phyloP scores from a whole-genome alignment of 352 stramenopile genomes.

The Pythium aristosporum region DNA sequence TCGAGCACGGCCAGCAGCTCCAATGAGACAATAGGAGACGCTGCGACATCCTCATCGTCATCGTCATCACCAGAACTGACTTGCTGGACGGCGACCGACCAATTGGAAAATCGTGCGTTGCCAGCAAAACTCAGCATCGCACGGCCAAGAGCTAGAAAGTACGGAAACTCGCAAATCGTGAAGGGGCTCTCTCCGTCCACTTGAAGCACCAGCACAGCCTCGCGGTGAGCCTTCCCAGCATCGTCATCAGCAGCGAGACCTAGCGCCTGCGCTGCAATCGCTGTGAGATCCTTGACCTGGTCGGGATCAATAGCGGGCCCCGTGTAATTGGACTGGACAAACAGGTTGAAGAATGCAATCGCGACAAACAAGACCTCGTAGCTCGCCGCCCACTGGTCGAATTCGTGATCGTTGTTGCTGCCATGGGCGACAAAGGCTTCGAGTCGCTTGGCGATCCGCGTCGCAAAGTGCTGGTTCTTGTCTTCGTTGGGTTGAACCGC shows the following conservation, averaged over 20 bases:
- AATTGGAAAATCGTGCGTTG: conserved; percentile 60
- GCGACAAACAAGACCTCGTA: conserved; percentile 67
- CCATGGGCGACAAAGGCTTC: conserved; percentile 39
- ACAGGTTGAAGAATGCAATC: conserved; percentile 70
- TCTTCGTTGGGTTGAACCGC: conserved; percentile 4
- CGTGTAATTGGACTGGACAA: conserved; percentile 83
- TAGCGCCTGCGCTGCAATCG: conserved; percentile 36
- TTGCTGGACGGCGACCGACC: conserved; percentile 51
- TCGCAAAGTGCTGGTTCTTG: conserved; percentile 42
- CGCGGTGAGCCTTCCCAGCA: conserved; percentile 48
- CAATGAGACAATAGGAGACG: conserved; percentile 3
- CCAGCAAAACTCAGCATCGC: conserved; percentile 66
- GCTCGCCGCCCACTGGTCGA: conserved; percentile 33
- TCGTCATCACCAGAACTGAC: conserved; percentile 44
- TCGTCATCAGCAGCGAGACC: conserved; percentile 18
- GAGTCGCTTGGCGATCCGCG: conserved; percentile 38
- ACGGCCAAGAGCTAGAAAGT: conserved; percentile 62
- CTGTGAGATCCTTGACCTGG: conserved; percentile 47
- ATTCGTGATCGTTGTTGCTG: conserved; percentile 26
- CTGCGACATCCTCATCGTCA: conserved; percentile 38
- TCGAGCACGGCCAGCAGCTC: conserved; percentile 30
- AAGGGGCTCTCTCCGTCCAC: conserved; percentile 80
- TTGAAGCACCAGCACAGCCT: conserved; percentile 63
- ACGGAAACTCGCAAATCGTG: conserved; percentile 75
- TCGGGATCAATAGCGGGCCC: conserved; percentile 64